Conservation (phyloP, 2,329 filamentous ascomycete species). For the Calonectria pseudoreteaudii region DNA sequence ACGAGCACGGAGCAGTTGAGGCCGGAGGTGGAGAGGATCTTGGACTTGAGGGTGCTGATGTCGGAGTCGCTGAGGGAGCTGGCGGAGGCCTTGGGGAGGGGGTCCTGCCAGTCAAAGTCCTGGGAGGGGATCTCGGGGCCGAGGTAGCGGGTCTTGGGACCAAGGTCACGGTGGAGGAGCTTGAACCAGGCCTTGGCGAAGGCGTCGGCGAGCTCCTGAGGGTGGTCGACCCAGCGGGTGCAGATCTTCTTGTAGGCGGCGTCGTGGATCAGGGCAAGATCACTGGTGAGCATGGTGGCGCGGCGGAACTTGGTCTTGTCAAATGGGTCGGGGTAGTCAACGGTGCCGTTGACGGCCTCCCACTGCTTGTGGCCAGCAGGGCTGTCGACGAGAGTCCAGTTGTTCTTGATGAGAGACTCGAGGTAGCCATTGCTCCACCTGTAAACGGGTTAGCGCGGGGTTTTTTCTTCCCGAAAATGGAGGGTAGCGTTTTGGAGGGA, state of each 20-base stretch:
- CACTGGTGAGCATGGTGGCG: slow-evolving; percentile 82
- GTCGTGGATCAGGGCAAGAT: slow-evolving; percentile 79
- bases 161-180: slow-evolving; percentile 84
- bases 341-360: slow-evolving; percentile 77
- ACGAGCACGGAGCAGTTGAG: slow-evolving; percentile 72
- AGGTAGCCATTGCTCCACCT: slow-evolving; percentile 79
- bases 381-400: slow-evolving; percentile 82
- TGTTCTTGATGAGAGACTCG: slow-evolving; percentile 81
- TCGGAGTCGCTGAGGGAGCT: slow-evolving; percentile 72
- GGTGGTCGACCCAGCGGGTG: slow-evolving; percentile 75
- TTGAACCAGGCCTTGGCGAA: slow-evolving; percentile 87
- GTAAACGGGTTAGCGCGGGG: background rate
- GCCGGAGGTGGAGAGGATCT: slow-evolving; percentile 70
- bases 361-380: slow-evolving; percentile 83
- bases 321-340: slow-evolving; percentile 77
- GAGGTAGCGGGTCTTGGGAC: slow-evolving; percentile 76
- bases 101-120: slow-evolving; percentile 80
- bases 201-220: slow-evolving; percentile 74
- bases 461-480: background rate
- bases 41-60: slow-evolving; percentile 73
- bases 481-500: no score
- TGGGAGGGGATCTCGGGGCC: slow-evolving; percentile 81
- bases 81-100: slow-evolving; percentile 70
- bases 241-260: slow-evolving; percentile 82
- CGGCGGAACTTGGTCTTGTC: slow-evolving; percentile 78